Evolutionary conservation across 1,284 basidiomycete genomes (phyloP), one percentile per base, ranked within the genome.

Genomic region (Boletus sp.): DNA sequence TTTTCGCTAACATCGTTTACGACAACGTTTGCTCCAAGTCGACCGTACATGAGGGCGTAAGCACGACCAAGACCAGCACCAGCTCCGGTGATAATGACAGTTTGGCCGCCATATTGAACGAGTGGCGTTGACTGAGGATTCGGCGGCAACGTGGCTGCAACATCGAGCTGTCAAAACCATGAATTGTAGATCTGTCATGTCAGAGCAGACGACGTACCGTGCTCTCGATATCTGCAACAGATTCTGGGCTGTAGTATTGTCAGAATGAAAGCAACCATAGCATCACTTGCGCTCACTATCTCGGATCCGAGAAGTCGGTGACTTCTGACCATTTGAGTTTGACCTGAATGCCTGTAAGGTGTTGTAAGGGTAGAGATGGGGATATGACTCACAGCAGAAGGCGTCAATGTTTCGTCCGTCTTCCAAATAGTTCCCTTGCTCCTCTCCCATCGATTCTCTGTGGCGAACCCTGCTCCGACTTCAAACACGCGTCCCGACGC

Each of bases 1-100:
- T 91, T 89, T 64, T 89, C 87, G 64, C 78, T 91, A 49, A 99
- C 87, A 65, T 99, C 96, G 68, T 99, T 99, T 51, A 99, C 83
- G 35, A 99, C 91, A 29, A 99, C 91, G 62, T 97, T 98, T 19
- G 93, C 95, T 26, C 96, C 96, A 5, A 94, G 80, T 53, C 80
- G 83, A 35, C 79, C 91, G 62, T 90, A 99, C 85, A 96, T 90
- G 49, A 87, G 75, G 0, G 96, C 91, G 66, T 99, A 97, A 5
- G 84, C 82, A 39, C 94, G 84, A 22, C 96, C 96, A 27, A 99
- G 84, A 49, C 94, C 94, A 26, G 87, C 89, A 35, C 94, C 94
- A 13, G 92, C 89, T 44, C 96, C 96, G 2, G 96, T 99, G 60
- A 99, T 80, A 57, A 99, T 84, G 50, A 91, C 91, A 4, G 94